Evolutionary conservation across 345 rosid species (phyloP), one percentile per base, ranked within the genome.

Genomic region (Rhizophora mangle): DNA sequence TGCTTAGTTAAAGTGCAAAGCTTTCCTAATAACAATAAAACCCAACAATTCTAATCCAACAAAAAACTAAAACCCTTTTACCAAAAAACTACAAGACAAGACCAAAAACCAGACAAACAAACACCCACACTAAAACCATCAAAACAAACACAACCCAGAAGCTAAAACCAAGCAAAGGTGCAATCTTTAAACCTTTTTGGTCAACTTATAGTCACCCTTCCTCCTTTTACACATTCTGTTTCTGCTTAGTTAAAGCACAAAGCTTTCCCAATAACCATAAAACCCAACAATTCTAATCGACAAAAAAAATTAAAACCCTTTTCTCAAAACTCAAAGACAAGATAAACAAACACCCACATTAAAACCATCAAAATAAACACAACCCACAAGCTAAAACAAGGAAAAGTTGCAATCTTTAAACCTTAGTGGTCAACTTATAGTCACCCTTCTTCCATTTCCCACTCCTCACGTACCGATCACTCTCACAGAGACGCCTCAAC

Each of bases 361-460:
- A 4, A 21, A 6, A 24, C 30, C 26, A 24, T 21, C 16, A 10
- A 56, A 24, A 2, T 24, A 27, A 56, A 0, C 24, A 56, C 29
- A 56, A 56, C 6, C 60, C 60, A 24, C 18, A 24, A 56, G 60
- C 29, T 11, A 24, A 27, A 56, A 56, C 24, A 8, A 21, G 27
- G 29, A 8, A 8, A 13, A 55, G 15, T 9, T 24, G 53, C 21
- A 53, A 63, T 53, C 6, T 26, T 32, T 67, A 76, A 73, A 93
- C 98, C 98, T 91, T 88, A 22, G 88, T 77, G n/a, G 85, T 83
- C 85, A 89, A 76, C 54, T 72, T 72, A 65, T 65, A 88, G 34
- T 89, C 90, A 16, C 86, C 88, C 72, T 39, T 77, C 73, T 85
- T 88, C 98, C 97, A 94, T 5, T 74, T 65, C 31, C 97, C 96